A percentile compares a stretch with the other conserved stretches of the same genome.
These are phyloP conservation scores for Skeletonema tropicum DNA, from an alignment of 108 stramenopile genomes.

Conservation along the genomic window DNA sequence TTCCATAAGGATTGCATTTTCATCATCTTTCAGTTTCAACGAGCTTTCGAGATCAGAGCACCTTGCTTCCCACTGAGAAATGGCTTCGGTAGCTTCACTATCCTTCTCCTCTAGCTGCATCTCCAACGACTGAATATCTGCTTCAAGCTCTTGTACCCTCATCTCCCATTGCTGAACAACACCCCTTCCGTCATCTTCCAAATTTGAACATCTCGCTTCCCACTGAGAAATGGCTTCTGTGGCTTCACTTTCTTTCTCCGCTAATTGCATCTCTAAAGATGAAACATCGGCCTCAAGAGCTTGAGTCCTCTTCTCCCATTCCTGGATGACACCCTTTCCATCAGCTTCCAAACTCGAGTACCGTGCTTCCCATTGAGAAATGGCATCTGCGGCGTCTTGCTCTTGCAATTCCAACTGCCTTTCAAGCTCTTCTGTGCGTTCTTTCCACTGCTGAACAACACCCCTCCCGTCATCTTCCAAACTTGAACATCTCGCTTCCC, in stretches of 20 bases:
- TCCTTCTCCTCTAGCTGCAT: conserved; percentile 46
- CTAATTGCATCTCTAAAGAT: conserved; percentile 44
- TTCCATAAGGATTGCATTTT: not conserved
- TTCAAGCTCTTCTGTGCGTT: conserved; percentile 45
- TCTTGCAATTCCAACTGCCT: conserved; percentile 60
- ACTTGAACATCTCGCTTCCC: conserved; percentile 55
- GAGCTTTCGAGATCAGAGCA: conserved; percentile 32
- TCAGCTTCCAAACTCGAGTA: conserved; percentile 44
- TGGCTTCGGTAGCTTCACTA: conserved; percentile 50
- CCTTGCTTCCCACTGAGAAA: conserved; percentile 49
- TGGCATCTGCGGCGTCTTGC: conserved; percentile 62
- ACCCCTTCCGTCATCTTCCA: conserved; percentile 32
- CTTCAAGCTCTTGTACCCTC: conserved; percentile 43
- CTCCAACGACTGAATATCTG: conserved; percentile 41
- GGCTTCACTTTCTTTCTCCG: conserved; percentile 51
- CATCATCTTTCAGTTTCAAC: conserved; percentile 13
- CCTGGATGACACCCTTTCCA: conserved; percentile 29
- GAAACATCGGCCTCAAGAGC: conserved; percentile 49
- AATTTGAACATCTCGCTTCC: conserved; percentile 50
- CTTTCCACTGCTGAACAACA: conserved; percentile 41
- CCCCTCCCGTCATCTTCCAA: conserved; percentile 32
- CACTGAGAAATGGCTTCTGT: conserved; percentile 52
- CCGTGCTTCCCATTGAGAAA: conserved; percentile 59
- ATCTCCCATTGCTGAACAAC: conserved; percentile 47
- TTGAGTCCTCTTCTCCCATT: conserved; percentile 50